Percentiles rank a stretch among this genome's conserved stretches.
phyloP scores from a whole-genome alignment of 352 stramenopile species.

The Phytophthora meadii region DNA sequence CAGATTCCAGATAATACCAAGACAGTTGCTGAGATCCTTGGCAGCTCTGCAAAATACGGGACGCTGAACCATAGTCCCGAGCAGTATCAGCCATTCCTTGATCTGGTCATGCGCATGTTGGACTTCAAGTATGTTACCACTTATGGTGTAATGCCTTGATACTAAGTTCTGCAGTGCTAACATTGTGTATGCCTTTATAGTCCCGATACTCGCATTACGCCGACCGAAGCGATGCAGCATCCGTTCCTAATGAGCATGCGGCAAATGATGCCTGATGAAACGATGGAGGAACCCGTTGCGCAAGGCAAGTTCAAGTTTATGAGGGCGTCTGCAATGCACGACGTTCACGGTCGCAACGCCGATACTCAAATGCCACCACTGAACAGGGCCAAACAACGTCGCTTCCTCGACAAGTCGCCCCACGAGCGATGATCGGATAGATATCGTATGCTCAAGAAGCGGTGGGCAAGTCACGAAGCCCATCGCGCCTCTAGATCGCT shows the following conservation, averaged over 20 bases:
- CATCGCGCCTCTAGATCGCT: background rate
- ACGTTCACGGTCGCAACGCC: conserved; percentile 40
- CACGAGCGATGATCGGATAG: conserved; percentile 43
- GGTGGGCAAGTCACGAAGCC: conserved; percentile 7
- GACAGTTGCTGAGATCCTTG: conserved; percentile 67
- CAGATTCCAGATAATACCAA: conserved; percentile 48
- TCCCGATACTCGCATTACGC: conserved; percentile 90
- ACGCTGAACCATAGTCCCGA: conserved; percentile 72
- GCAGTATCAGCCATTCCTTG: conserved; percentile 94
- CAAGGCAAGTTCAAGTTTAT: conserved; percentile 63
- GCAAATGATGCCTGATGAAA: conserved; percentile 46
- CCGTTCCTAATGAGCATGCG: conserved; percentile 87
- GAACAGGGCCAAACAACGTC: conserved; percentile 56
- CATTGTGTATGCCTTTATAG: conserved; percentile 32
- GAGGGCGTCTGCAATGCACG: conserved; percentile 49
- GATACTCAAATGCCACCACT: conserved; percentile 44
- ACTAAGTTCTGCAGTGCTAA: too few relatives aligned
- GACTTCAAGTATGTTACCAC: conserved; percentile 88
- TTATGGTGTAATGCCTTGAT: background rate
- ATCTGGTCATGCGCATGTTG: conserved; percentile 95
- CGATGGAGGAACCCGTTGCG: conserved; percentile 37
- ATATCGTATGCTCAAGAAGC: conserved; percentile 12
- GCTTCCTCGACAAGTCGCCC: conserved; percentile 50
- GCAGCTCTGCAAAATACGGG: conserved; percentile 48
- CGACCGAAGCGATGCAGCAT: conserved; percentile 93